phyloP scores from a whole-genome alignment of 1,284 basidiomycete species.

The Ceraceosorus guamensis region DNA sequence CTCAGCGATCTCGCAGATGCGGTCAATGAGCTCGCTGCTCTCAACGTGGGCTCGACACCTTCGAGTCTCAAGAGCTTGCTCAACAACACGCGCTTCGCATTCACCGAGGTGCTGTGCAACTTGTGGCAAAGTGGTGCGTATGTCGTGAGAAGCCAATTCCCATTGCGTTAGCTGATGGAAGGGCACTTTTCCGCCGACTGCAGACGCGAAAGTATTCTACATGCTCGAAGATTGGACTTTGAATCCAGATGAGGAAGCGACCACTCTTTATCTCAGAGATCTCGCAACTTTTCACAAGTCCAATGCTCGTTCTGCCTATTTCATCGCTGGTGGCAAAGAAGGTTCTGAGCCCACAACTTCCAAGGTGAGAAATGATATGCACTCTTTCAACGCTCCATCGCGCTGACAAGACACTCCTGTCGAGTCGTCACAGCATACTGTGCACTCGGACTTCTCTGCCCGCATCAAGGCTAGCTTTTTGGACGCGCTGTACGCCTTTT shows the following conservation, averaged over 20 bases:
- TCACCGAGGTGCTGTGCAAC: conserved; percentile 70
- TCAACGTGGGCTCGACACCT: conserved; percentile 63
- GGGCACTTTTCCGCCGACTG: no score
- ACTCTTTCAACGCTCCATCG: no score
- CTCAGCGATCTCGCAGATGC: conserved; percentile 78
- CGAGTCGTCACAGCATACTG: no score
- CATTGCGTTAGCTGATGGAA: no score
- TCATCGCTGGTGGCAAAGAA: conserved; percentile 68
- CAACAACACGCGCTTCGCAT: conserved; percentile 77
- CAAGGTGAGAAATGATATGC: no score
- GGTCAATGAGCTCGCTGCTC: conserved; percentile 67
- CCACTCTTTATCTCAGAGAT: conserved; percentile 59
- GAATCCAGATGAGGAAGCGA: conserved; percentile 52
- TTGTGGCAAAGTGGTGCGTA: conserved; percentile 65
- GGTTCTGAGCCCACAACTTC: no score
- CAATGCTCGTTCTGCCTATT: conserved; percentile 69
- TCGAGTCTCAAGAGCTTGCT: conserved; percentile 67
- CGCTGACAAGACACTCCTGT: no score
- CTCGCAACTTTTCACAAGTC: conserved; percentile 78
- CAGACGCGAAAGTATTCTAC: conserved; percentile 79
- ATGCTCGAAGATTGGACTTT: conserved; percentile 77
- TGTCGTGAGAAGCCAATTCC: no score
- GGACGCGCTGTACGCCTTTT: conserved; percentile 76
- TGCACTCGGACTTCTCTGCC: conserved; percentile 37
- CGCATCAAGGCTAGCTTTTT: conserved; percentile 81